Conservation (phyloP, 2,329 filamentous ascomycete species). For the Xylaria sp. region DNA sequence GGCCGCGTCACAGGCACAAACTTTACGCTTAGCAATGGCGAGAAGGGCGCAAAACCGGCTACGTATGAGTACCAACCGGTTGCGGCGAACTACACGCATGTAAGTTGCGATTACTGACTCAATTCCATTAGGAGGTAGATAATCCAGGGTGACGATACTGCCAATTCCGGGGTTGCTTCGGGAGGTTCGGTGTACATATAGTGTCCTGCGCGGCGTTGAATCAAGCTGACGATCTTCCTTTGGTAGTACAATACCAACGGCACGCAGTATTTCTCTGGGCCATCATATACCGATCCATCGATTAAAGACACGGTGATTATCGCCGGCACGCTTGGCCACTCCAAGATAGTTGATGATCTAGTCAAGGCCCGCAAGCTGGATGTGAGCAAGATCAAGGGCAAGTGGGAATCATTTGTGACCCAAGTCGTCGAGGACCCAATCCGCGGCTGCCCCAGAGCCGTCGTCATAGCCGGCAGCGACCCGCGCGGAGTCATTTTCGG, state of each 20-base stretch:
- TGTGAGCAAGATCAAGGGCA: constrained; percentile 59
- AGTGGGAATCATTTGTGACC: constrained; percentile 73
- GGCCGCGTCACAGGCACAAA: constrained; percentile 72
- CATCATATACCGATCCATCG: constrained; percentile 49
- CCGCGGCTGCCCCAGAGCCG: constrained; percentile 59
- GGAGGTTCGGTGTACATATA: background rate
- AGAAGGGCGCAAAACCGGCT: constrained; percentile 44
- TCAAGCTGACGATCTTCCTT: background rate
- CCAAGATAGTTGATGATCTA: constrained; percentile 64
- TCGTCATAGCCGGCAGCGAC: constrained; percentile 73
- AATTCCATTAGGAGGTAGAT: too few species aligned
- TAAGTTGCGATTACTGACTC: constrained; percentile 43
- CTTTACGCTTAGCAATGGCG: constrained; percentile 61
- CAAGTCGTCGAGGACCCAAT: constrained; percentile 63
- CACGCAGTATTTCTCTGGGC: constrained; percentile 51
- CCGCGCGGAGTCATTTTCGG: constrained; percentile 65
- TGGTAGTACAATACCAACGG: constrained; percentile 50
- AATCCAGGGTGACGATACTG: too few species aligned
- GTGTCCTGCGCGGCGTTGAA: background rate
- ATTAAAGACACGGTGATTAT: constrained; percentile 64
- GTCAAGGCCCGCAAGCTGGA: constrained; percentile 62
- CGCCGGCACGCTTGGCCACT: constrained; percentile 70
- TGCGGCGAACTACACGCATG: constrained; percentile 53
- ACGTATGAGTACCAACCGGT: constrained; percentile 51
- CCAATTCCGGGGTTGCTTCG: background rate